These are phyloP conservation scores for Nakazawaea siamensis DNA, from an alignment of 805 yeast species.

Conservation along the genomic window DNA sequence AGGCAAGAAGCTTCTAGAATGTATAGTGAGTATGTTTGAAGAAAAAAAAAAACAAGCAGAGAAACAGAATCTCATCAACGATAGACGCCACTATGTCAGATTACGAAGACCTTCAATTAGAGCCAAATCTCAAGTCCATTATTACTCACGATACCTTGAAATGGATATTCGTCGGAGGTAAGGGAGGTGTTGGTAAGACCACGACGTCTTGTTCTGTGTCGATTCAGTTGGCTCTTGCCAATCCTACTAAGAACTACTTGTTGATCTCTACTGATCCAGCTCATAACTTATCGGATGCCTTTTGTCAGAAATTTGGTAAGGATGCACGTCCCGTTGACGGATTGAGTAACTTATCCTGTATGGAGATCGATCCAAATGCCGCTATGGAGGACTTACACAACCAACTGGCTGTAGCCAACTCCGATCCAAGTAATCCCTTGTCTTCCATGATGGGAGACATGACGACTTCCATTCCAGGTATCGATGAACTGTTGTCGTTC, in stretches of 20 bases:
- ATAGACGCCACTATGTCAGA: constrained; percentile 2
- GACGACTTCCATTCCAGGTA: constrained; percentile 95
- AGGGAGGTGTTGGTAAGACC: constrained; percentile 99
- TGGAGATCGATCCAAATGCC: constrained; percentile 97
- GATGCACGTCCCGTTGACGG: constrained; percentile 95
- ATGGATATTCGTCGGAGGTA: constrained; percentile 99
- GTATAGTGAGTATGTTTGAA: too few species aligned
- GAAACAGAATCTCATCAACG: too few species aligned
- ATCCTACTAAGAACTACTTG: constrained; percentile 75
- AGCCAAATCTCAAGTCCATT: constrained; percentile 64
- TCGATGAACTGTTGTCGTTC: constrained; percentile 95
- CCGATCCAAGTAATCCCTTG: constrained; percentile 56
- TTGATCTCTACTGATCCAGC: constrained; percentile 98
- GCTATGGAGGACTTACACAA: constrained; percentile 77
- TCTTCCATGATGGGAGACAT: constrained; percentile 77
- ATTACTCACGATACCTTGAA: constrained; percentile 60
- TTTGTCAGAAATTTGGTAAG: constrained; percentile 96
- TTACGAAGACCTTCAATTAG: constrained; percentile 44
- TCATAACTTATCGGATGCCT: constrained; percentile 94
- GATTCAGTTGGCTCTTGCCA: constrained; percentile 78
- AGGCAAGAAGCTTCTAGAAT: too few species aligned
- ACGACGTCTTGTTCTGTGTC: constrained; percentile 95
- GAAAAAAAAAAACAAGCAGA: too few species aligned
- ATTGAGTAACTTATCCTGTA: constrained; percentile 79
- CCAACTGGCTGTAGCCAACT: constrained; percentile 34